These are phyloP conservation scores for Penicillium sclerotiorum DNA, from an alignment of 2,329 filamentous ascomycete species.

Conservation along the genomic window DNA sequence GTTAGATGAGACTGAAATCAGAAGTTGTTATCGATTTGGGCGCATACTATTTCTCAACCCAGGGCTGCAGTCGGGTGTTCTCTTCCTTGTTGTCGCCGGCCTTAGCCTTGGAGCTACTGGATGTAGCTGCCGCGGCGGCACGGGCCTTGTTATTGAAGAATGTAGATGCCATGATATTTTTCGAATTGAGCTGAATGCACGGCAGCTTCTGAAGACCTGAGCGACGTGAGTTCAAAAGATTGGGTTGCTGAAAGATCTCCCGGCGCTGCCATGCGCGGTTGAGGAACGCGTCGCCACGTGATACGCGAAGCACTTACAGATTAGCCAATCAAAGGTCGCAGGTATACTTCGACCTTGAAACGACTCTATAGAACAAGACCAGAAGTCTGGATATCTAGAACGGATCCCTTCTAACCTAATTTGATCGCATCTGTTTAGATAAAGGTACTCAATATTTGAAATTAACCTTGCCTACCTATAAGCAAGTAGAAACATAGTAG, in stretches of 20 bases:
- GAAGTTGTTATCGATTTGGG: neutral
- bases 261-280: slow-evolving; percentile 17
- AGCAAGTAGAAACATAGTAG: too few species aligned
- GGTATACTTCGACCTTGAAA: slow-evolving; percentile 15
- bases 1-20: slow-evolving; percentile 1
- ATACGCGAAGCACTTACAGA: slow-evolving; percentile 32
- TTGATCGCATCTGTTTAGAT: neutral
- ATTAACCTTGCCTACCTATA: too few species aligned
- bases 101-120: slow-evolving; percentile 70
- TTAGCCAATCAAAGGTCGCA: slow-evolving; percentile 14
- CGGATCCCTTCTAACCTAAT: too few species aligned
- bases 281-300: slow-evolving; percentile 39
- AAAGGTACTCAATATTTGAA: too few species aligned
- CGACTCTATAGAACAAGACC: too few species aligned
- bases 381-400: too few species aligned
- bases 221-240: slow-evolving; percentile 11
- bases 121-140: slow-evolving; percentile 69
- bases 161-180: slow-evolving; percentile 67
- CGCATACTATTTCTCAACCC: slow-evolving; percentile 96
- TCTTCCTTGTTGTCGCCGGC: slow-evolving; percentile 63
- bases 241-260: slow-evolving; percentile 7
- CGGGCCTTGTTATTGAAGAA: slow-evolving; percentile 97
- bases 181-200: neutral
- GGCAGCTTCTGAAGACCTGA: neutral
- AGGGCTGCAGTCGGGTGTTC: slow-evolving; percentile 74